These are phyloP conservation scores for Tulasnella sp. DNA, from an alignment of 768 basidiomycete genomes.

Conservation along the genomic window DNA sequence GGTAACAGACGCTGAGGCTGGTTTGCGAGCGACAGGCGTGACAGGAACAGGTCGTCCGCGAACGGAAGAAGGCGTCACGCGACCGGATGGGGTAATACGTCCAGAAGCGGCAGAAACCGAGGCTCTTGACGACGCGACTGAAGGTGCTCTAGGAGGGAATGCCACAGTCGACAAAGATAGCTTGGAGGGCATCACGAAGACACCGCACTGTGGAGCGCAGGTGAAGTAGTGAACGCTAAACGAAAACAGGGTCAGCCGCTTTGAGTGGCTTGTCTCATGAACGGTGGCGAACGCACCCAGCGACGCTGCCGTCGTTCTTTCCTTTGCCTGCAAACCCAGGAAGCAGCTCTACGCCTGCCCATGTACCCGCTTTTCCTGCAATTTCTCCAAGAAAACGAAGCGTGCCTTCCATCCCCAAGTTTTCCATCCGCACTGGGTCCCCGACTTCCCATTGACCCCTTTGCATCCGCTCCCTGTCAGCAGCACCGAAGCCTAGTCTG, in stretches of 20 bases:
- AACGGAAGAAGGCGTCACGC: constrained; percentile 39
- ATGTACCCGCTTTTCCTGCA: constrained; percentile 77
- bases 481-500: constrained; percentile 11
- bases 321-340: constrained; percentile 82
- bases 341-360: constrained; percentile 87
- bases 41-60: constrained; percentile 37
- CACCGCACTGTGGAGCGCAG: constrained; percentile 77
- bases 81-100: constrained; percentile 17
- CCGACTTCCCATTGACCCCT: constrained; percentile 39
- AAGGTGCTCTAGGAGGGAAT: constrained; percentile 52
- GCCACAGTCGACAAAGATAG: constrained; percentile 68
- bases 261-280: constrained; percentile 9
- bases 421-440: constrained; percentile 77
- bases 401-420: constrained; percentile 76
- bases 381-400: constrained; percentile 75
- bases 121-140: constrained; percentile 62
- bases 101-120: constrained; percentile 30
- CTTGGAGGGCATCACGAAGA: constrained; percentile 78
- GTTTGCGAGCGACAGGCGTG: constrained; percentile 24
- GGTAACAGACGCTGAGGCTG: constrained; percentile 2
- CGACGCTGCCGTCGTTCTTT: constrained; percentile 88
- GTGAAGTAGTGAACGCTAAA: constrained; percentile 69
- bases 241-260: background rate
- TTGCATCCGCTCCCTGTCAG: constrained; percentile 9
- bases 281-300: constrained; percentile 47